Conservation (phyloP, 257 asterid species). For the Marsdenia floribunda region DNA sequence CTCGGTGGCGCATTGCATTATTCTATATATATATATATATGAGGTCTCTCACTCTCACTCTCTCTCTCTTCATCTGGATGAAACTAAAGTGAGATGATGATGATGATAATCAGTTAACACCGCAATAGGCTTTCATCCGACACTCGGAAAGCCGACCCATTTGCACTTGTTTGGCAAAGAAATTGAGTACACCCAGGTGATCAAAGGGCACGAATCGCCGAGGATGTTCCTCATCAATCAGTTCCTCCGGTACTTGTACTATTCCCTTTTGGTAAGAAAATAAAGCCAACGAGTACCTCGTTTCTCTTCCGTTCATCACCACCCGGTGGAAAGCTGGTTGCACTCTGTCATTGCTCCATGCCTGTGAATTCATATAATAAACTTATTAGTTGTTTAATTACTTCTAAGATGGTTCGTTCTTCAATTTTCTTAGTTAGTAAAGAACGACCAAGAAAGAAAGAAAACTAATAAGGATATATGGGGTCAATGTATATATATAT, state of each 20-base stretch:
- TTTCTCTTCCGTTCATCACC: not conserved
- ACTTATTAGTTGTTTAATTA: too few species aligned
- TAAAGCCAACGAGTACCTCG: not conserved
- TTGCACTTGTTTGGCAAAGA: not conserved
- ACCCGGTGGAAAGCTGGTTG: conserved; percentile 11
- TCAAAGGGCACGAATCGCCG: conserved; percentile 14
- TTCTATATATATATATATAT: too few species aligned
- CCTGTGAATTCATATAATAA: not conserved
- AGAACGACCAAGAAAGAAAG: too few species aligned
- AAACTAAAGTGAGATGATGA: too few species aligned
- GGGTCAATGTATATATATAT: too few species aligned
- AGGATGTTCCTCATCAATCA: conserved; percentile 21
- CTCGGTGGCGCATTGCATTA: too few species aligned
- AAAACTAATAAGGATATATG: too few species aligned
- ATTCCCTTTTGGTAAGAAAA: conserved; percentile 7
- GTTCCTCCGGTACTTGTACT: conserved; percentile 8
- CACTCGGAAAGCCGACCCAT: conserved; percentile 5
- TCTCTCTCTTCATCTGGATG: too few species aligned
- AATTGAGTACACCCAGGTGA: conserved; percentile 2
- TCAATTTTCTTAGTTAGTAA: too few species aligned
- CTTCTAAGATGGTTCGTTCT: too few species aligned
- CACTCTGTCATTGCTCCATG: conserved; percentile 22
- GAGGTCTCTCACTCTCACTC: too few species aligned
- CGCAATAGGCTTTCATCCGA: conserved; percentile 13
- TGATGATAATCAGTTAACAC: not conserved